Evolutionary conservation across 169 alveolate genomes (phyloP).

Genomic region (Plasmodium cynomolgi): DNA sequence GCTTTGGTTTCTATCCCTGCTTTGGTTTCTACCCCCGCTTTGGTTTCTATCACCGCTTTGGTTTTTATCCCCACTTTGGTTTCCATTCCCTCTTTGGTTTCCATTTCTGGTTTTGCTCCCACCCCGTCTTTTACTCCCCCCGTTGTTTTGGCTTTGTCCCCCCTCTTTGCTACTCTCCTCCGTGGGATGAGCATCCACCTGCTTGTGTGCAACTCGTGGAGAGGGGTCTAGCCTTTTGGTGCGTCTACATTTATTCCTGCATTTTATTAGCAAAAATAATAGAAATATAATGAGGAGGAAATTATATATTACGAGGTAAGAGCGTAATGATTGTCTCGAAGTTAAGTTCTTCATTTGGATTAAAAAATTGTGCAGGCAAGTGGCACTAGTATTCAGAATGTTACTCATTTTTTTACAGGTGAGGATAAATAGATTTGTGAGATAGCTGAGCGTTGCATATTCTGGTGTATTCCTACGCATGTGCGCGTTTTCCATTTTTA

Average conservation of each 20-base stretch:
- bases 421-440: slow-evolving; percentile 1
- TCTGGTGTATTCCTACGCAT: neutral
- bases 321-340: neutral
- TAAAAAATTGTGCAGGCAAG: neutral
- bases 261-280: slow-evolving; percentile 15
- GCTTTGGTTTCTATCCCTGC: neutral
- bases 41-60: neutral
- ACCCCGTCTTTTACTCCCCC: neutral
- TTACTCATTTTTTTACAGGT: slow-evolving; percentile 10
- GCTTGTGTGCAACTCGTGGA: neutral
- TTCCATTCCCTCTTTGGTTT: neutral
- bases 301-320: neutral
- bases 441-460: neutral
- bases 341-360: neutral
- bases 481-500: slow-evolving; percentile 12
- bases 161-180: neutral
- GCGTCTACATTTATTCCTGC: neutral
- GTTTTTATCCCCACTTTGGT: neutral
- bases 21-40: neutral
- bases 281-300: neutral
- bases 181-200: neutral
- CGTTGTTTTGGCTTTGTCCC: neutral
- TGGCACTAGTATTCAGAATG: neutral
- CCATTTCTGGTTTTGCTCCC: neutral
- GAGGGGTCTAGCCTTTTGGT: neutral